Conservation (phyloP, 2,329 filamentous ascomycete genomes). For the Phialemonium atrogriseum region DNA sequence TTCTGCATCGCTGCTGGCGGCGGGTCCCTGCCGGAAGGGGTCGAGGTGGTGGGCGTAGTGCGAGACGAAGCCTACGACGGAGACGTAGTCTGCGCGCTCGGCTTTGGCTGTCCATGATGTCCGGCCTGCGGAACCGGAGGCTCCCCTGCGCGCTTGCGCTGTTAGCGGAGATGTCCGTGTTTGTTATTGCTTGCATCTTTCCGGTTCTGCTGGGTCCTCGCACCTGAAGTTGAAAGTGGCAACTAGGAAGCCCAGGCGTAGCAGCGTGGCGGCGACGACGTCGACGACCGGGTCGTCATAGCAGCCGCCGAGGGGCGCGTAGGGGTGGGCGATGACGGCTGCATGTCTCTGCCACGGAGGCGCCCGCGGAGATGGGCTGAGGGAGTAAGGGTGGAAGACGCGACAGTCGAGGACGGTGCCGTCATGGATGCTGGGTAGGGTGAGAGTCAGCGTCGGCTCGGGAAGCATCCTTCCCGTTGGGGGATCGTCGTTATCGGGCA, state of each 20-base stretch:
- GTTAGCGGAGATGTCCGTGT: too few relatives aligned
- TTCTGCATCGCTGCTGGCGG: constrained; percentile 2
- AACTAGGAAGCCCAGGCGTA: constrained; percentile 66
- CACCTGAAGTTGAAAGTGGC: constrained; percentile 91
- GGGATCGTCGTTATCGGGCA: constrained; percentile 2
- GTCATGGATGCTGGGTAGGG: constrained; percentile 79
- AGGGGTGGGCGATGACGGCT: constrained; percentile 77
- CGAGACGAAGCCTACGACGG: constrained; percentile 71
- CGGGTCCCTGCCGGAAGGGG: constrained; percentile 19
- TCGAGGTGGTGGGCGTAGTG: constrained; percentile 61
- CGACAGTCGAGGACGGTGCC: constrained; percentile 69
- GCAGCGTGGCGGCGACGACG: constrained; percentile 53
- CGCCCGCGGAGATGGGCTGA: constrained; percentile 22
- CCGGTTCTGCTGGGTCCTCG: too few relatives aligned
- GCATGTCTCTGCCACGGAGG: constrained; percentile 39
- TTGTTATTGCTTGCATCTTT: too few relatives aligned
- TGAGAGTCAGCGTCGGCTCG: constrained; percentile 56
- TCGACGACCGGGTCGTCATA: constrained; percentile 76
- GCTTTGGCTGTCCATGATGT: constrained; percentile 84
- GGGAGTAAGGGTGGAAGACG: constrained; percentile 61
- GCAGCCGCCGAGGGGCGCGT: constrained; percentile 76
- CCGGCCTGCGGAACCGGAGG: constrained; percentile 61
- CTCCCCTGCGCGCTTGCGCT: constrained; percentile 50
- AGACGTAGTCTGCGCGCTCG: constrained; percentile 75
- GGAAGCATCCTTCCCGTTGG: constrained; percentile 37